Conservation (phyloP, 2,329 filamentous ascomycete genomes). For the Fusarium albosuccineum region DNA sequence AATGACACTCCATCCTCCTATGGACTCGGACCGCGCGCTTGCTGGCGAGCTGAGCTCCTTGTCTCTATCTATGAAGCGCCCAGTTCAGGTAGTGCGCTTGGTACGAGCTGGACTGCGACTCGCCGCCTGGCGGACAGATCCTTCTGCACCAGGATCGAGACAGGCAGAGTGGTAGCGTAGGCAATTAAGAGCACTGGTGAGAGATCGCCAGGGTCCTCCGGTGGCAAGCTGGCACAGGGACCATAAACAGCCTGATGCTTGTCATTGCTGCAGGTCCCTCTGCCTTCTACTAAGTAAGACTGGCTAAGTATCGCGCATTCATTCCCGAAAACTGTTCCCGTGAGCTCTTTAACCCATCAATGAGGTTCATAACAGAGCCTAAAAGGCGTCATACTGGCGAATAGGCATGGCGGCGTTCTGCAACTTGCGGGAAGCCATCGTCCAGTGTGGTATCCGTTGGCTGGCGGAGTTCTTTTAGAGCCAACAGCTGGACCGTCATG, state of each 20-base stretch:
- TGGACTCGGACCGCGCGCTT: constrained; percentile 20
- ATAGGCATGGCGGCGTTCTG: not conserved
- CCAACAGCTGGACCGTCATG: constrained; percentile 14
- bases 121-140: constrained; percentile 27
- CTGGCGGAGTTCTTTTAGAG: constrained; percentile 13
- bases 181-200: constrained; percentile 20
- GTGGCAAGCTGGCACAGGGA: constrained; percentile 31
- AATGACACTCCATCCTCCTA: constrained; percentile 28
- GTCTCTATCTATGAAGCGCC: constrained; percentile 4
- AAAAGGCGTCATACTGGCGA: not conserved
- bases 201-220: constrained; percentile 46
- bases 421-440: constrained; percentile 3
- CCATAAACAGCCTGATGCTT: constrained; percentile 42
- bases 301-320: constrained; percentile 14
- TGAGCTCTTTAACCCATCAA: constrained; percentile 1
- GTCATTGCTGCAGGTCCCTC: constrained; percentile 44
- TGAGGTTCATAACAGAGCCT: not conserved
- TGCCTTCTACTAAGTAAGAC: constrained; percentile 10
- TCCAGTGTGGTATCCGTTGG: constrained; percentile 6
- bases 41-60: constrained; percentile 20
- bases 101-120: constrained; percentile 29
- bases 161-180: constrained; percentile 33
- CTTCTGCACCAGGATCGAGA: constrained; percentile 37
- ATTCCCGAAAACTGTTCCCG: constrained; percentile 14
- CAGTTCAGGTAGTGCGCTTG: constrained; percentile 27